These are phyloP conservation scores for Prunus persica DNA, from an alignment of 306 rosid genomes.

Conservation along the genomic window DNA sequence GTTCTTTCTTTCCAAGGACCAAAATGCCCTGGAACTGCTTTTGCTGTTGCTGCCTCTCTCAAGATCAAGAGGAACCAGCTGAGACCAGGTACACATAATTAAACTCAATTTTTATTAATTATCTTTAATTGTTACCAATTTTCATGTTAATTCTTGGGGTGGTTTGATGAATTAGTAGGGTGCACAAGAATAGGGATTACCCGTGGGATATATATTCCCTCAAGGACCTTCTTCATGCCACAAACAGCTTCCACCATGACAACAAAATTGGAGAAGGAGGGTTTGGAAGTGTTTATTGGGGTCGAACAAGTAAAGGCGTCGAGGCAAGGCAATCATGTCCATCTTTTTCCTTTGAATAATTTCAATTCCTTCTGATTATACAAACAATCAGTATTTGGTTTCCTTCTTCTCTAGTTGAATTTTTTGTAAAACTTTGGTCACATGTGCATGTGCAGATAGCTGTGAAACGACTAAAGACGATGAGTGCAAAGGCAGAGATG, in stretches of 20 bases:
- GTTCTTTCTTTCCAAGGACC: slow-evolving; percentile 15
- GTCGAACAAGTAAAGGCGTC: slow-evolving; percentile 71
- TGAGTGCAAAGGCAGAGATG: slow-evolving; percentile 97
- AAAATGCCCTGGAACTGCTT: slow-evolving; percentile 52
- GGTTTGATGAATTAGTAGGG: slow-evolving; percentile 16
- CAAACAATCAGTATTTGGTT: neutral
- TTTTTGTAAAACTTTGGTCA: neutral
- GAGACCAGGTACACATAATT: slow-evolving; percentile 32
- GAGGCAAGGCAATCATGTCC: slow-evolving; percentile 51
- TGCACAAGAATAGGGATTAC: slow-evolving; percentile 47
- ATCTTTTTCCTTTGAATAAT: neutral
- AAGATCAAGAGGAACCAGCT: slow-evolving; percentile 30
- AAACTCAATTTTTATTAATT: neutral
- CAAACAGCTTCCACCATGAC: slow-evolving; percentile 74
- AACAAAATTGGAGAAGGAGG: slow-evolving; percentile 94
- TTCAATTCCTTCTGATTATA: neutral
- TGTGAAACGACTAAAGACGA: slow-evolving; percentile 71
- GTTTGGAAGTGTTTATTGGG: slow-evolving; percentile 88
- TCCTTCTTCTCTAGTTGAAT: neutral
- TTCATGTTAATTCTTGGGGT: neutral
- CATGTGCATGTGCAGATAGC: slow-evolving; percentile 57
- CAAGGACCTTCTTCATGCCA: slow-evolving; percentile 84
- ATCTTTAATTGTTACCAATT: neutral
- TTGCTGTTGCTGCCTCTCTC: slow-evolving; percentile 34
- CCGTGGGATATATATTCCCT: slow-evolving; percentile 83